Evolutionary conservation across 257 asterid species (phyloP), one percentile per base, ranked within the genome.

Genomic region (Plantago elongata): DNA sequence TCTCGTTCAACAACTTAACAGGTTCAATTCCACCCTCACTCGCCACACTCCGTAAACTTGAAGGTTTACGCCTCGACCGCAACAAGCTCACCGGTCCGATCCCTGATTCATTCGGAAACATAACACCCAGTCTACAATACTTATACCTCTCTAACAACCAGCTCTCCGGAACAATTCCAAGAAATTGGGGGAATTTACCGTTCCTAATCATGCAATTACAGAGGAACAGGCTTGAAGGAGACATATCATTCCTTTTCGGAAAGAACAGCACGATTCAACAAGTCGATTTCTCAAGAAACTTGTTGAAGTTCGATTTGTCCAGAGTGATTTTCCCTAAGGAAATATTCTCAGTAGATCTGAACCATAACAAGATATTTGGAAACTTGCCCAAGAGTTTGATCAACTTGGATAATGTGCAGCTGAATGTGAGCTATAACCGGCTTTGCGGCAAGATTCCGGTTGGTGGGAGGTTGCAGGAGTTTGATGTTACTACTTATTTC

Each of bases 381-480:
- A 52, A 63, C 2, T 55, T 86, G 59, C 94, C 95, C 22, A 67
- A 45, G 18, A 80, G 63, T 8, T 45, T 85, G 78, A 60, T 66
- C 18, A 45, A n/a, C 2, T 13, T 71, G 75, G 62, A 9, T 17
- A 51, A 59, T 43, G 58, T 57, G 47, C 45, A 27, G 46, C n/a
- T 87, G 46, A 81, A 83, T 52, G 92, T 83, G 61, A 83, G 90
- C 63, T 81, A 75, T 45, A 81, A 78, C 60, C 12, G 83, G 69
- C 68, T 81, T 6, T 81, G 85, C 27, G 83, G 85, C 9, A 57
- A 58, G 69, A 78, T 81, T 62, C 88, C 88, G 45, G 45, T 54
- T 1, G 84, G 79, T 0, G 82, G 84, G 59, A 62, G 18, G 49
- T 38, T 78, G 64, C 79, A 79, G 51, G 49, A 62, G 11, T 51